Conservation (phyloP, 2,329 filamentous ascomycete genomes). For the Chalara sp. region DNA sequence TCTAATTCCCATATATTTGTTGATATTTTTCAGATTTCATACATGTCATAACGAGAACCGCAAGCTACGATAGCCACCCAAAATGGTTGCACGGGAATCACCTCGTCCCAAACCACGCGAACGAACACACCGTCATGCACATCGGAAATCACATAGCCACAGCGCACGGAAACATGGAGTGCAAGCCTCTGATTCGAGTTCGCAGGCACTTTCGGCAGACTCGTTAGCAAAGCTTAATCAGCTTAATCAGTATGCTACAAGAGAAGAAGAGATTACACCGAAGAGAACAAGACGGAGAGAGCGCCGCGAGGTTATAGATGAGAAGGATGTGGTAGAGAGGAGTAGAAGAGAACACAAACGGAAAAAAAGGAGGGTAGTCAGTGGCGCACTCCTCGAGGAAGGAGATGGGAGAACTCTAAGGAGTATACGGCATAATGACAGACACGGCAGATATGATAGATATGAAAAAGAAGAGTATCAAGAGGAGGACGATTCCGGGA, state of each 20-base stretch:
- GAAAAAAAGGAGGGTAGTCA: constrained; percentile 54
- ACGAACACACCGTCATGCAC: constrained; percentile 10
- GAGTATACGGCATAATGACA: constrained; percentile 34
- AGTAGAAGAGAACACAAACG: constrained; percentile 20
- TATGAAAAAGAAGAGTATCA: constrained; percentile 33
- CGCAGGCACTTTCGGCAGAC: constrained; percentile 25
- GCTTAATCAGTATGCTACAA: constrained; percentile 18
- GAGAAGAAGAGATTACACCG: constrained; percentile 15
- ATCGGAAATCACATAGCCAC: constrained; percentile 11
- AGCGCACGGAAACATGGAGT: constrained; percentile 16
- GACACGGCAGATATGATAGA: constrained; percentile 36
- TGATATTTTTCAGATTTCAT: too few relatives aligned
- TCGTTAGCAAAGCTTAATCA: constrained; percentile 24
- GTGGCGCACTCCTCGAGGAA: constrained; percentile 64
- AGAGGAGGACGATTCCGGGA: constrained; percentile 3
- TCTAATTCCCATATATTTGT: too few relatives aligned
- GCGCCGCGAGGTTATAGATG: constrained; percentile 16
- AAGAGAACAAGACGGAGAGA: constrained; percentile 19
- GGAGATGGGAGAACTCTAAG: constrained; percentile 46
- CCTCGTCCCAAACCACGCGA: constrained; percentile 18
- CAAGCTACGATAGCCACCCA: too few relatives aligned
- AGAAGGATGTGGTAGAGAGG: constrained; percentile 20
- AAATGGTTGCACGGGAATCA: constrained; percentile 21
- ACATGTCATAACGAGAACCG: too few relatives aligned
- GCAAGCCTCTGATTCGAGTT: constrained; percentile 15